A percentile compares a stretch with the other conserved stretches of the same genome.
These are phyloP conservation scores for Picea abies DNA, from an alignment of 83 land plant genomes.

Conservation along the genomic window DNA sequence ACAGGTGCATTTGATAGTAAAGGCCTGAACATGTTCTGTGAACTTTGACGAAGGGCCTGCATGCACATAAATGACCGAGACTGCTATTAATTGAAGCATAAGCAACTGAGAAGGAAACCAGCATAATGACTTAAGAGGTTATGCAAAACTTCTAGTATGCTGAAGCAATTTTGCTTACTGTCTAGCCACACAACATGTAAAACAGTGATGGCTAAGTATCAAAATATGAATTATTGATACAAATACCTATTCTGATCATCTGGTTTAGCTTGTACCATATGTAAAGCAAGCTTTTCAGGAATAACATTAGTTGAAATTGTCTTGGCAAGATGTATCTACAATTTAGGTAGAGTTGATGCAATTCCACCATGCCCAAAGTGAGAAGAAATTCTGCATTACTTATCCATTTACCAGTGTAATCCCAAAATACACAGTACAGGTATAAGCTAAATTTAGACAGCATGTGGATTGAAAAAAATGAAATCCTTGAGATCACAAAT, in stretches of 20 bases:
- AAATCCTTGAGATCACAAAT: too few species aligned
- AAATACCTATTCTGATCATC: neutral
- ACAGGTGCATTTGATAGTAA: slow-evolving; percentile 11
- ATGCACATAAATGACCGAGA: neutral
- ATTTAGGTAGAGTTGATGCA: neutral
- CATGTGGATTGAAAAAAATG: neutral
- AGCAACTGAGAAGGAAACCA: neutral
- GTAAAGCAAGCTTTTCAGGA: neutral
- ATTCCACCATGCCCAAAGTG: neutral
- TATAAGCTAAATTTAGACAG: neutral
- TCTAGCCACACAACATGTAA: neutral
- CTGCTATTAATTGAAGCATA: neutral
- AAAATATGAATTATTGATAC: slow-evolving; percentile 2
- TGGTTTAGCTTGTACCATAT: neutral
- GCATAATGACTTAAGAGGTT: neutral
- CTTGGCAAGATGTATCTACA: neutral
- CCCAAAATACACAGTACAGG: neutral
- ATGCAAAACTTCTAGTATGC: neutral
- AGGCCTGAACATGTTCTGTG: slow-evolving; percentile 10
- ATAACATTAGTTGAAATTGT: neutral
- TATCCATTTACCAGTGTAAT: neutral
- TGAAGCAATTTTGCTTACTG: neutral
- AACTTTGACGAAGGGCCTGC: neutral
- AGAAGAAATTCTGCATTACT: neutral
- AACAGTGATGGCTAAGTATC: neutral